Evolutionary conservation across 2,329 filamentous ascomycete species (phyloP).

Genomic region (Didymella exigua): DNA sequence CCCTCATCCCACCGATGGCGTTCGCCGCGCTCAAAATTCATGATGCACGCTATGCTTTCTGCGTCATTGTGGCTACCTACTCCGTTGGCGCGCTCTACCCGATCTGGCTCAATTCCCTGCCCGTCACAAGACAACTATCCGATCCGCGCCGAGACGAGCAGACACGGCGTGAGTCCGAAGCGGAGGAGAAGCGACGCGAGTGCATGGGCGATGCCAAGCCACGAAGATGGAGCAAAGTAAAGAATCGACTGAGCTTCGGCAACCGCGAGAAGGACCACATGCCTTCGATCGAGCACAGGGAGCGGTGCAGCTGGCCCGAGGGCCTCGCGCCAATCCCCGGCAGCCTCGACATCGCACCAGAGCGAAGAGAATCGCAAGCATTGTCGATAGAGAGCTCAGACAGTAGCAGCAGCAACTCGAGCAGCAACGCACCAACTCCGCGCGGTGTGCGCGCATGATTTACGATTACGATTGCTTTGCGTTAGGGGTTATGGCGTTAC

Average conservation of each 20-base stretch:
- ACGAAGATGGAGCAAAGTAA: conserved; percentile 32
- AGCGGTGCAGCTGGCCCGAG: conserved; percentile 41
- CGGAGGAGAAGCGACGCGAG: conserved; percentile 30
- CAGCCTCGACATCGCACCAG: conserved; percentile 6
- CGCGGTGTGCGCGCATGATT: conserved; percentile 5
- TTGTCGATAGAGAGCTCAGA: conserved; percentile 9
- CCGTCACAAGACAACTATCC: conserved; percentile 56
- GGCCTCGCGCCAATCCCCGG: conserved; percentile 22
- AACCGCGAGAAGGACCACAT: conserved; percentile 28
- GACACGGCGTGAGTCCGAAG: conserved; percentile 32
- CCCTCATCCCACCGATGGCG: conserved; percentile 61
- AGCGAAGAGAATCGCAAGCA: conserved; percentile 7
- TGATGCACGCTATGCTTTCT: conserved; percentile 56
- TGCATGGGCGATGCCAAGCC: conserved; percentile 24
- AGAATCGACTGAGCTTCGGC: conserved; percentile 27
- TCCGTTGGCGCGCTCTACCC: conserved; percentile 59
- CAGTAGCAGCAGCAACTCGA: conserved; percentile 1
- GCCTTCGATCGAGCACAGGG: conserved; percentile 40
- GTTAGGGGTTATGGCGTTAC: conserved; percentile 22
- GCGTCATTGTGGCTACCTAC: conserved; percentile 60
- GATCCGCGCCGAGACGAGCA: conserved; percentile 53
- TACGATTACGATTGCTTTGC: conserved; percentile 20
- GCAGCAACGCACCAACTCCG: not conserved
- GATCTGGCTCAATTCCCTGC: conserved; percentile 58
- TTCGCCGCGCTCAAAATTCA: conserved; percentile 51